Evolutionary conservation across 768 basidiomycete genomes (phyloP).

Genomic region (Lactarius akahatsu): DNA sequence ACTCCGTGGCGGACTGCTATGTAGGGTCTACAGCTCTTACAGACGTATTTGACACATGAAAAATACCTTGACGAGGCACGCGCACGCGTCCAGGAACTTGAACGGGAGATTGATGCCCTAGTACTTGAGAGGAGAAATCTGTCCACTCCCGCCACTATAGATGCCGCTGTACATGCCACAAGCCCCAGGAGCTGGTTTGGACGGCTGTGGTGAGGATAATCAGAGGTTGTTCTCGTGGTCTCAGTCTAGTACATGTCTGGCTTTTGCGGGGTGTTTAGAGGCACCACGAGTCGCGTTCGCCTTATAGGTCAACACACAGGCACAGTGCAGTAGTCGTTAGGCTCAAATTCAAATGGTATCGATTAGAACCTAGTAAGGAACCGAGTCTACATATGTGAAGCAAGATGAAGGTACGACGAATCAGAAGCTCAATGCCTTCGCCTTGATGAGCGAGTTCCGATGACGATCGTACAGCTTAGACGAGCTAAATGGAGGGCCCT

Average conservation of each 20-base stretch:
- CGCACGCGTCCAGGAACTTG: constrained; percentile 51
- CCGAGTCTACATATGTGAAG: constrained; percentile 19
- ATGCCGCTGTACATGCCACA: not conserved
- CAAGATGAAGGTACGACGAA: constrained; percentile 17
- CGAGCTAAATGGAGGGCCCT: constrained; percentile 44
- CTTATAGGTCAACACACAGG: constrained; percentile 3
- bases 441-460: constrained; percentile 60
- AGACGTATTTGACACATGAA: constrained; percentile 65
- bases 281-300: not conserved
- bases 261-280: not conserved
- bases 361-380: constrained; percentile 12
- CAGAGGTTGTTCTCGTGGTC: not conserved
- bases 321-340: not conserved
- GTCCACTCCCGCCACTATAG: not conserved
- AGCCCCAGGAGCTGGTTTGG: constrained; percentile 5
- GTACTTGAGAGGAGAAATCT: constrained; percentile 15
- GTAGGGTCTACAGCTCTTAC: constrained; percentile 66
- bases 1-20: not conserved
- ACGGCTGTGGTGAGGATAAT: constrained; percentile 7
- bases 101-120: constrained; percentile 53
- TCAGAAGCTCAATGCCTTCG: constrained; percentile 46
- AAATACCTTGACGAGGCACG: constrained; percentile 65
- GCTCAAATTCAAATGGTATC: constrained; percentile 21
- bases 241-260: not conserved
- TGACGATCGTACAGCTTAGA: constrained; percentile 76